Conservation (phyloP, 768 basidiomycete genomes). For the Trametes cingulata region DNA sequence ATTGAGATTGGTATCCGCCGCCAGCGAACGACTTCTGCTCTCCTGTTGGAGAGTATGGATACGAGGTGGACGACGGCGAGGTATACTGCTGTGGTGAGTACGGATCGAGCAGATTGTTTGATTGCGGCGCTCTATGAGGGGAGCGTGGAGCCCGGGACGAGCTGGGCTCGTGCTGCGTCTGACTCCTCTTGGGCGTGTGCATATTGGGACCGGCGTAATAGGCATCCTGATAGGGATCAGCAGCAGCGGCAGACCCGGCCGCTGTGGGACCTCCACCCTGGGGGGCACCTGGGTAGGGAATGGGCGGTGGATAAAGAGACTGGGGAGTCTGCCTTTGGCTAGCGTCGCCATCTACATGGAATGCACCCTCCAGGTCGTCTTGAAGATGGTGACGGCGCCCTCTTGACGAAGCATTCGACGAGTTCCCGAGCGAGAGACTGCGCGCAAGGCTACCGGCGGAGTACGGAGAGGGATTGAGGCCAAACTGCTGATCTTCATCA, state of each 20-base stretch:
- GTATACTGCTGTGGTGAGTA: slow-evolving; percentile 68
- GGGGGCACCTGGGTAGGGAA: slow-evolving; percentile 59
- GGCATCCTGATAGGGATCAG: slow-evolving; percentile 57
- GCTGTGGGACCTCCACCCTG: slow-evolving; percentile 30
- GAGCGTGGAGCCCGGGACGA: slow-evolving; percentile 56
- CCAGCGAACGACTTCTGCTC: slow-evolving; percentile 44
- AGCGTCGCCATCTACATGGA: slow-evolving; percentile 38
- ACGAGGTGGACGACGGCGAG: slow-evolving; percentile 63
- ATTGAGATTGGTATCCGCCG: slow-evolving; percentile 51
- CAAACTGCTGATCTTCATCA: slow-evolving; percentile 58
- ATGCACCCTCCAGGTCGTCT: slow-evolving; percentile 65
- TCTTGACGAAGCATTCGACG: slow-evolving; percentile 47
- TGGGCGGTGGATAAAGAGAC: slow-evolving; percentile 59
- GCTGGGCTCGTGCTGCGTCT: slow-evolving; percentile 53
- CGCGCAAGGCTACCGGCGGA: slow-evolving; percentile 60
- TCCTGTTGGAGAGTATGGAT: slow-evolving; percentile 42
- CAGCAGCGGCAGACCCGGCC: slow-evolving; percentile 39
- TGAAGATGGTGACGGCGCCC: slow-evolving; percentile 66
- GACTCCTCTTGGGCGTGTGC: slow-evolving; percentile 57
- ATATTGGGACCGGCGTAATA: slow-evolving; percentile 55
- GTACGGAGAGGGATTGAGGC: slow-evolving; percentile 48
- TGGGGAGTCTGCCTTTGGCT: slow-evolving; percentile 41
- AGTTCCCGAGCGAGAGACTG: slow-evolving; percentile 64
- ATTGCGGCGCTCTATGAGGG: slow-evolving; percentile 55
- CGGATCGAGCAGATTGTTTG: slow-evolving; percentile 61